Evolutionary conservation across 1,139 yeast genomes (phyloP), one percentile per base, ranked within the genome.

Genomic region (Kurtzmaniella natalensis): DNA sequence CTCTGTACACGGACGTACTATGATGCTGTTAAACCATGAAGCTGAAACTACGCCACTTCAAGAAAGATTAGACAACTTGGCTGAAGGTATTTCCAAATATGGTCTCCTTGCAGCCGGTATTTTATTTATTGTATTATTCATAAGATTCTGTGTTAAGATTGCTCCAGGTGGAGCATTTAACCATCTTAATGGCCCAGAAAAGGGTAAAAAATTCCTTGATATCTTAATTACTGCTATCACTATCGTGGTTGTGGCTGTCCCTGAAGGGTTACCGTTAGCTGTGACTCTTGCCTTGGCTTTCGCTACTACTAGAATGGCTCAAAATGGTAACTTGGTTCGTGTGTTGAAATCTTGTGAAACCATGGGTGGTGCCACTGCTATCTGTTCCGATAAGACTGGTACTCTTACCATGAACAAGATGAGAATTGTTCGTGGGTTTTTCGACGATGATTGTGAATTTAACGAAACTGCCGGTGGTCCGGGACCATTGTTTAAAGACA

Each of bases 351-450:
- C 95, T 31, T 92, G 98, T 72, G 99, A 92, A 60, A 92, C 96
- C 11, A 92, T 92, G 98, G 98, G 99, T 32, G 89, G 95, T 30
- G 98, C 97, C 3, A 92, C 98, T 10, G 92, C 96, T 3, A 72
- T 92, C 34, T 94, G 98, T 58, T 87, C 97, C 1, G 99, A 92
- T 62, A 92, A 92, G 57, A 92, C 98, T 1, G 98, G 98, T 40
- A 92, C 98, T 9, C 71, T 92, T 38, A 92, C 98, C 1, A 94
- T 88, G 57, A 92, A 92, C 57, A 72, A 71, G 50, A 92, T 92
- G 98, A 76, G 89, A 31, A 86, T 92, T 9, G 95, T 87, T 7
- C 74, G 73, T 37, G 95, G 92, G 5, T 66, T 75, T 23, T 53
- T 85, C 30, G 88, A 92, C 7, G 49, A 49, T 24, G 50, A 44